Evolutionary conservation across 495 filamentous ascomycete genomes (phyloP), one percentile per base, ranked within the genome.

Genomic region (Penicillium waksmanii): DNA sequence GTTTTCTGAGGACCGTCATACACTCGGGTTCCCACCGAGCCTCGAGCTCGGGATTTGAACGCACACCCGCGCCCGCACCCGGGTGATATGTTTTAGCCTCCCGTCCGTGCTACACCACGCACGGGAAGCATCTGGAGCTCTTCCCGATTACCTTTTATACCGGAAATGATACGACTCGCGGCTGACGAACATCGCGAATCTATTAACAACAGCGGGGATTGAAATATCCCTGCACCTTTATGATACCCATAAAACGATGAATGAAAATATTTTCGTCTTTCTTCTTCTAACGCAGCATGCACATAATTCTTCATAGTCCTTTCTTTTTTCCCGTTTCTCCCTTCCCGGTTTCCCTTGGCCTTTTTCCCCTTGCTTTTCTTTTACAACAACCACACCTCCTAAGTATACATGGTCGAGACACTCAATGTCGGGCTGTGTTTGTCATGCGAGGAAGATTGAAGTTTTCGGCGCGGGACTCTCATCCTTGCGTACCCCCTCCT

Each of bases 381-480:
- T 33, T 18, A 38, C 17, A 31, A 1, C 35, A 40, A 23, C 17
- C 17, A 17, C 46, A 48, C 78, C 75, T 80, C 77, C 73, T 75
- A 72, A 80, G 73, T 80, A 82, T 82, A 74, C 78, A 77, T 75
- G 73, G 75, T 74, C 75, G 71, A 70, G 74, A 74, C 62, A 63
- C 52, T 65, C 75, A 68, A 74, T 80, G 76, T 80, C 71, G 70
- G 77, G 64, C 70, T 79, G 70, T 80, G 77, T 80, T 82, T 79
- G 77, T 82, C 78, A 80, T 58, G 62, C 67, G 78, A 80, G 78
- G 79, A 44, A 81, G 67, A 80, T 72, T 59, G 61, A 79, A 51
- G 66, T 68, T 62, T 62, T 69, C 47, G 63, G 65, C 65, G 55
- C 40, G 58, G 61, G 71, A 56, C 62, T 67, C 65, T 72, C 68